Percentiles rank a stretch among this genome's conserved stretches.
phyloP scores from a whole-genome alignment of 2,329 filamentous ascomycete species.

The Truncatella angustata region DNA sequence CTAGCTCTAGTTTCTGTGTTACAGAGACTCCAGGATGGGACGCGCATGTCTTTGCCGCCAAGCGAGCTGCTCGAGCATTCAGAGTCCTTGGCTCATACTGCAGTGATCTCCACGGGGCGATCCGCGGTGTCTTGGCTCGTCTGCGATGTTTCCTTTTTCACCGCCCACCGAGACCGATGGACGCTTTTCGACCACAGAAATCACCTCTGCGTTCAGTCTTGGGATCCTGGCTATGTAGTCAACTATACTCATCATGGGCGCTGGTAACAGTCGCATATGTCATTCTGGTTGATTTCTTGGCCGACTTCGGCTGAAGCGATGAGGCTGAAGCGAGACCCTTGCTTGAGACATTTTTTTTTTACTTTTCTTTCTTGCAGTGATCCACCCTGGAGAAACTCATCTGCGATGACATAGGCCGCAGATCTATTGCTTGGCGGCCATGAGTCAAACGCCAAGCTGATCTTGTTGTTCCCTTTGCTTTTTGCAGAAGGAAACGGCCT shows the following conservation, averaged over 20 bases:
- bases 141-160: neutral
- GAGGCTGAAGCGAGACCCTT: neutral
- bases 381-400: neutral
- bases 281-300: neutral
- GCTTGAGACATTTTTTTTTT: slow-evolving; percentile 7
- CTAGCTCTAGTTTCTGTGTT: neutral
- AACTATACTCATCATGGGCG: neutral
- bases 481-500: neutral
- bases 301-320: slow-evolving; percentile 4
- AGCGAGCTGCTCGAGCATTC: neutral
- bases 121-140: slow-evolving; percentile 3
- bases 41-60: neutral
- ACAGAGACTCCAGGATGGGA: neutral
- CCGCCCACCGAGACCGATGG: neutral
- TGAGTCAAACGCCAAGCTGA: slow-evolving; percentile 8
- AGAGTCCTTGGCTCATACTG: neutral
- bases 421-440: neutral
- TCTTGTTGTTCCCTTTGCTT: no score
- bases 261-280: neutral
- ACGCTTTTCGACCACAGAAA: neutral
- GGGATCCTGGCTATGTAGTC: neutral
- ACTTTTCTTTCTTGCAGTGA: neutral
- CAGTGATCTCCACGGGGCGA: neutral
- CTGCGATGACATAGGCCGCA: neutral
- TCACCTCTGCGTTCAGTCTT: neutral